Base-by-base conservation (phyloP, 2,329 filamentous ascomycete genomes). In the Penicillium sp. region DNA sequence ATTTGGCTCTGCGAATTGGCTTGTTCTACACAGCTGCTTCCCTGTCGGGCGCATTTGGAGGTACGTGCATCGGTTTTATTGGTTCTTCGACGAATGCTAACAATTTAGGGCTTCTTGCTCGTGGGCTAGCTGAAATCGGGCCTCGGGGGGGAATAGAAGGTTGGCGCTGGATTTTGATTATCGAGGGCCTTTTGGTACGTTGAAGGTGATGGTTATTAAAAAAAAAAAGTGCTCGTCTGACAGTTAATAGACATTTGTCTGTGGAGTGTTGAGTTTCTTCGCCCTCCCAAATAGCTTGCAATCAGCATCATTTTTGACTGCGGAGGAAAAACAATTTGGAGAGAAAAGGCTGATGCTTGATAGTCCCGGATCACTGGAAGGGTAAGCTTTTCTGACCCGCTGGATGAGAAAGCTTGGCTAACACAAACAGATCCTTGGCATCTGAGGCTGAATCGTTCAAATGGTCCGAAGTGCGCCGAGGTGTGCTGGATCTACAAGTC, bases 1-100 rank as follows among this genome's bases (percentile, higher is more conserved):
- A 84, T 55, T 69, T 84, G 53, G 79, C 80, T 0, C 64, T 84
- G 33, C 73, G 83, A 4, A 82, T 86, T 43, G 83, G 81, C 28
- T 69, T 85, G 6, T 85, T 86, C 59, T 86, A 84, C 61, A 84
- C 81, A 0, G 80, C 81, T 2, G 81, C 82, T 0, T 83, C 81
- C 1, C 66, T 85, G 5, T 82, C 80, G 0, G 81, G 81, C 2
- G 81, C 81, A 1, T 84, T 84, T 60, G 80, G 80, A 26, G 81
- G 77, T 68, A 31, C 15, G 58, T 38, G 52, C 34, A 33, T 15
- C 4, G 1, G 19, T 17, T 31, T 13, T 9, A 21, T 24, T 28
- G 31, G 3, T 21, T n/a, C 6, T 34, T 13, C n/a, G 22, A 29
- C 34, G 3, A 41, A 34, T 45, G 13, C 37, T 53, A 17, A 55